Evolutionary conservation across 495 filamentous ascomycete species (phyloP), one percentile per base, ranked within the genome.

Genomic region (Penicillium robsamsonii): DNA sequence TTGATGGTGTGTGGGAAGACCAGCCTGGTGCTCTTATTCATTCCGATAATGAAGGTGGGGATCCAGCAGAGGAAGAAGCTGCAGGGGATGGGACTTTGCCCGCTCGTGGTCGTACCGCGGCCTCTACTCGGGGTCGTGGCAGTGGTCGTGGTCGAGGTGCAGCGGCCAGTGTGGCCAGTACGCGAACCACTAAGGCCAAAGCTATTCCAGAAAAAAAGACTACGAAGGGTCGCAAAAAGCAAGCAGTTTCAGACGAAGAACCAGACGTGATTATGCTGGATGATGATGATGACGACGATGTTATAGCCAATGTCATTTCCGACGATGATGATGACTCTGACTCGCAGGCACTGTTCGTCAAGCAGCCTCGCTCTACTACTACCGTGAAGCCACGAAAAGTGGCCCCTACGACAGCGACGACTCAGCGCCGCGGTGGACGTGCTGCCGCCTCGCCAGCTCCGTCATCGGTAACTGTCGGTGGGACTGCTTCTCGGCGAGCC

Each of bases 1-100:
- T 90, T 35, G 86, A 96, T 51, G 94, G 95, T 35, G 70, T 77
- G 30, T 97, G 94, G 94, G 84, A 84, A 42, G 88, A 94, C 55
- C 83, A 91, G 53, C 84, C 87, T 0, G 84, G 83, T 1, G 90
- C 90, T 11, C 71, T 88, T n/a, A 76, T 82, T 37, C 75, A 75
- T 57, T 79, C 78, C 3, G 81, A 86, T 44, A 75, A 77, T 37
- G 81, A 80, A 46, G 81, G 81, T 11, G 67, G 73, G 49, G 66
- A 71, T 59, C 69, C 75, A 15, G 69, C 66, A 33, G 70, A 74
- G 51, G 72, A 82, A 59, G 76, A 79, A 18, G 71, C 76, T 56
- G 74, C 69, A 31, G 75, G 81, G 45, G 71, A 69, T 57, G 70
- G 75, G 53, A 59, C 72, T 13, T 67, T 65, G 22, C 54, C 64